Base-by-base conservation (phyloP, 108 stramenopile genomes). In the Cyclotella baltica region DNA sequence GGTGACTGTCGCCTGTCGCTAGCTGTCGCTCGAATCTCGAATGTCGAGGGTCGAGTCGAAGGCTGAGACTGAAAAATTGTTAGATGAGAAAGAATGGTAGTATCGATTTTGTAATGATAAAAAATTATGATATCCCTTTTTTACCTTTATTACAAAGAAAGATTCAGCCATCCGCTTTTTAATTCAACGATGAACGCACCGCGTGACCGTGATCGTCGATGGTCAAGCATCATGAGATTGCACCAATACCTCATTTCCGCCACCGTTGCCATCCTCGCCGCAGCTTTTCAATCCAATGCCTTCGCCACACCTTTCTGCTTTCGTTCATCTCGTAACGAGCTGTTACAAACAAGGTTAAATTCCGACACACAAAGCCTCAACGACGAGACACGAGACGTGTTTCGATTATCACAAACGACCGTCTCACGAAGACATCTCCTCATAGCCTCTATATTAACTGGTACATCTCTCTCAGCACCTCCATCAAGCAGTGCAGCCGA, bases 381-480 rank as follows among this genome's bases (percentile, higher is more conserved):
- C 25, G 25, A 55, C 1, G n/a, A 23, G 10, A 23, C 22, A 23
- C 22, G 10, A 23, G 23, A 10, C 1, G 3, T 6, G 4, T 25
- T 48, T n/a, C 19, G 47, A 6, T 2, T 48, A 48, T 48, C n/a
- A n/a, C 47, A 16, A 48, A 48, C 55, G 22, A 25, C 11, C 23
- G 55, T 2, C 22, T 55, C 55, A 34, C 61, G 61, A 34, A 62
- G 61, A 62, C 19, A 35, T 29, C 0, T 62, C 20, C 11, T 62
- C 35, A 1, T 62, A 1, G 20, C 50, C 9, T 68, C 47, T 8
- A 5, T 68, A 16, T 13, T 48, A 15, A 51, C 46, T 31, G 67
- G 18, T 0, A n/a, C 51, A 31, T 31, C 67, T n/a, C 22, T 68
- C 31, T 31, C 29, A 3, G 0, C 30, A 43, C 43, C 20, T 3